Base-by-base conservation (phyloP, 1,284 basidiomycete species). In the Phenoliferia sp. region DNA sequence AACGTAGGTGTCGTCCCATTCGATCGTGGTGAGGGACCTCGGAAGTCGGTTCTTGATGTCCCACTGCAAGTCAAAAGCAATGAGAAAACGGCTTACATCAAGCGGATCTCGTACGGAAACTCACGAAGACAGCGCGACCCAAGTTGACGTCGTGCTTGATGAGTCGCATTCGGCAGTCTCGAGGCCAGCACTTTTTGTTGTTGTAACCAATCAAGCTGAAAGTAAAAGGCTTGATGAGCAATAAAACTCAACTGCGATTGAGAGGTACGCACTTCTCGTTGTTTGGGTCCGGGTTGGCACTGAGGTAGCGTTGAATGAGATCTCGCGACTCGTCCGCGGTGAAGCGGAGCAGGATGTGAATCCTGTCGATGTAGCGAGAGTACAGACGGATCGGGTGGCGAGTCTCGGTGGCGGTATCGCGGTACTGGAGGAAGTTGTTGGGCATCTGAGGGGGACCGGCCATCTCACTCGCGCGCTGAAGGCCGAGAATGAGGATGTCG, bases 101-200 rank as follows among this genome's bases (percentile, higher is more conserved):
- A 33, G 31, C 29, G 6, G 28, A n/a, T 17, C 16, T 10, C n/a
- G 34, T 22, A 15, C 44, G n/a, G 31, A 22, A 4, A 15, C 28
- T 28, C 61, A 39, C 19, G 32, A 34, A 59, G 72, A 98, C 95
- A 7, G 96, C 96, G 73, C 96, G 87, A 35, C 95, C 95, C 36
- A 99, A 84, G 80, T 99, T 99, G 80, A 99, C 96, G 77, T 99
- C 96, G 80, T 99, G 95, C 82, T 99, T 99, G 84, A 97, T 96
- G 66, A 99, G 85, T 39, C 96, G 85, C 96, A 99, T 99, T 68
- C 96, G 89, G 79, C 94, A 98, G 79, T 99, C 96, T 71, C 94
- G 86, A 31, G 96, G 96, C 96, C 96, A 98, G 83, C 96, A 99
- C 66, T 93, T 90, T 80, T 95, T 95, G 83, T 97, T 98, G 83